Conservation (phyloP, 2,329 filamentous ascomycete genomes). For the Aspergillus latus region DNA sequence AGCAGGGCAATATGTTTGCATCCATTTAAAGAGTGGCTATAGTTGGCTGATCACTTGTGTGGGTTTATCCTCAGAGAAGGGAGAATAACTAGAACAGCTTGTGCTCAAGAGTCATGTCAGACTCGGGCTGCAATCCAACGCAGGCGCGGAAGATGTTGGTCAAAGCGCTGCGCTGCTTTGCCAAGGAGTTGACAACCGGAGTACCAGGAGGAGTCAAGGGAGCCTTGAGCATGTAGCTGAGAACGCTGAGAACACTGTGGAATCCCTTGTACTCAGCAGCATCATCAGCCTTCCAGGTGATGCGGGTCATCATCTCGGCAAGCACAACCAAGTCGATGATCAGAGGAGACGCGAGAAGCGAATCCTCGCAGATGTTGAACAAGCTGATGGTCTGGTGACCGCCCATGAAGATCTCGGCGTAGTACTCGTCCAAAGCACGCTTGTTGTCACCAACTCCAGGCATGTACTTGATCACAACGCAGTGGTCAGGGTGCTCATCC, state of each 20-base stretch:
- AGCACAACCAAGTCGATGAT: constrained; percentile 96
- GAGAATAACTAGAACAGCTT: constrained; percentile 72
- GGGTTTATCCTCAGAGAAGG: constrained; percentile 47
- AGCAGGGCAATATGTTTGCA: background rate
- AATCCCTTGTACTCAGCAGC: constrained; percentile 80
- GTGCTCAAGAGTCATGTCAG: constrained; percentile 98
- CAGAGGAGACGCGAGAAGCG: constrained; percentile 87
- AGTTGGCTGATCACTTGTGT: constrained; percentile 22
- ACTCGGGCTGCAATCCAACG: constrained; percentile 93
- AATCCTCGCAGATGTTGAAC: constrained; percentile 99
- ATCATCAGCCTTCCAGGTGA: constrained; percentile 76
- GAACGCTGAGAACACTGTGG: constrained; percentile 93
- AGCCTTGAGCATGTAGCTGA: constrained; percentile 98
- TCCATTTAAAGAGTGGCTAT: constrained; percentile 27
- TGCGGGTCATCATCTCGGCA: constrained; percentile 97
- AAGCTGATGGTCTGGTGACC: constrained; percentile 97
- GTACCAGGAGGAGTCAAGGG: constrained; percentile 92
- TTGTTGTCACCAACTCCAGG: constrained; percentile 98
- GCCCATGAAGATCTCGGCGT: constrained; percentile 98
- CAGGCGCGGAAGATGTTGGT: constrained; percentile 99
- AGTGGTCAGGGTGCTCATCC: constrained; percentile 95
- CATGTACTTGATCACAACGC: constrained; percentile 99
- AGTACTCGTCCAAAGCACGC: constrained; percentile 98
- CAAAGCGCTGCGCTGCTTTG: constrained; percentile 90
- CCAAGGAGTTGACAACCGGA: constrained; percentile 90